These are phyloP conservation scores for Dioscorea alata DNA, from an alignment of 106 monocot genomes.

Conservation along the genomic window DNA sequence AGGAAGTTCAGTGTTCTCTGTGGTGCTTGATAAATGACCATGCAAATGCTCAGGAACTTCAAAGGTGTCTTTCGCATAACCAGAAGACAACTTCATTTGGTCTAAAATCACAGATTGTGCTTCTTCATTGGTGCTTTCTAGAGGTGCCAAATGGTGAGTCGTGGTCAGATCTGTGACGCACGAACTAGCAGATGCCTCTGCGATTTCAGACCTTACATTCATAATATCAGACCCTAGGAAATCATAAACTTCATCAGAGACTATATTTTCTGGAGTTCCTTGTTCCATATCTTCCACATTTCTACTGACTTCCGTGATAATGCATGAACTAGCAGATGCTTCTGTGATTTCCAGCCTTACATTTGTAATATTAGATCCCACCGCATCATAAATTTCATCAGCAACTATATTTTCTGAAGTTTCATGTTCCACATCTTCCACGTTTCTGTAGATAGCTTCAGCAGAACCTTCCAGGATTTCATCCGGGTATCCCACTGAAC, in stretches of 20 bases:
- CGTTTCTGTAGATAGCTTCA: slow-evolving; percentile 13
- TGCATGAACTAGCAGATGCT: not conserved
- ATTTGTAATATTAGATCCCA: not conserved
- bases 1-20: slow-evolving; percentile 5
- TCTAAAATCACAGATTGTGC: slow-evolving; percentile 8
- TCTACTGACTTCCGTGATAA: no score
- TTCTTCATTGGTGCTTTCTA: slow-evolving; percentile 12
- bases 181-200: slow-evolving; percentile 18
- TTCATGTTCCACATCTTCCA: slow-evolving; percentile 10
- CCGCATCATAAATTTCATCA: not conserved
- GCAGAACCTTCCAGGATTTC: not conserved
- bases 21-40: slow-evolving; percentile 9
- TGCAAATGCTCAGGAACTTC: slow-evolving; percentile 5
- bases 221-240: slow-evolving; percentile 3
- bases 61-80: not conserved
- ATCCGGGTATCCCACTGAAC: not conserved
- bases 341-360: not conserved
- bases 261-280: slow-evolving; percentile 14
- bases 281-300: slow-evolving; percentile 14
- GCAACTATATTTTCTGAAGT: slow-evolving; percentile 1
- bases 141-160: slow-evolving; percentile 4
- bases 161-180: slow-evolving; percentile 13
- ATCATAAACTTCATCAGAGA: slow-evolving; percentile 11
- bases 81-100: slow-evolving; percentile 2
- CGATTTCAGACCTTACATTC: slow-evolving; percentile 4